phyloP scores from a whole-genome alignment of 2,329 filamentous ascomycete genomes.

The Colletotrichum cuscutae region DNA sequence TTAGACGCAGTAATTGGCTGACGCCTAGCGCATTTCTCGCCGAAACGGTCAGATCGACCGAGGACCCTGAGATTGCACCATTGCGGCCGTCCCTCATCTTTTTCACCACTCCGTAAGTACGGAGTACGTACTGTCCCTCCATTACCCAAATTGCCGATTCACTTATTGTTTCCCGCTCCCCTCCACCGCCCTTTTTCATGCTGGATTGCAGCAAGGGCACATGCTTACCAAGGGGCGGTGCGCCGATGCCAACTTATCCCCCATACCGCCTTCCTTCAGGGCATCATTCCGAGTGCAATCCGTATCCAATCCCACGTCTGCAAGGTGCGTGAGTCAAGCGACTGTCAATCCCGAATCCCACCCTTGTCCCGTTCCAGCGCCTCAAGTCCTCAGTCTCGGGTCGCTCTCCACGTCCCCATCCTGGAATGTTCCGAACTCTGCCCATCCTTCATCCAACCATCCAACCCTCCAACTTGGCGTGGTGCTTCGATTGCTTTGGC shows the following conservation, averaged over 20 bases:
- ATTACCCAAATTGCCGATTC: too few species aligned
- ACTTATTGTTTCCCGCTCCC: too few species aligned
- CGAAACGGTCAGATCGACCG: constrained; percentile 25
- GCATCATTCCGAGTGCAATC: neutral
- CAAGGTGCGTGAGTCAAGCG: constrained; percentile 8
- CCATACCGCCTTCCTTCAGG: neutral
- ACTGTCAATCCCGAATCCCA: neutral
- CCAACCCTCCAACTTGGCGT: neutral
- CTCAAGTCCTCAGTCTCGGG: neutral
- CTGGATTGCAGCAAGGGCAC: too few species aligned
- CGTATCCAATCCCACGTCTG: constrained; percentile 1
- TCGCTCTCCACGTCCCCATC: neutral
- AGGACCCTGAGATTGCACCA: constrained; percentile 33
- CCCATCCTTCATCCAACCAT: neutral
- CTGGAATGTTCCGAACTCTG: neutral
- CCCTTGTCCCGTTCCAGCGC: neutral
- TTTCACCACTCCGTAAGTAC: too few species aligned
- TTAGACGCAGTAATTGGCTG: constrained; percentile 17
- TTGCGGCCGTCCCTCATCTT: neutral
- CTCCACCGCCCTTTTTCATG: too few species aligned
- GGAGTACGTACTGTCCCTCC: too few species aligned
- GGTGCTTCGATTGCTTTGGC: neutral
- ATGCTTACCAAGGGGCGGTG: neutral
- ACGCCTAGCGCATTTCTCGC: constrained; percentile 20
- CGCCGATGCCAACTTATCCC: neutral